Percentiles rank a stretch among this genome's conserved stretches.
These are phyloP conservation scores for Albatrellus sp. DNA, from an alignment of 1,284 basidiomycete species.

Conservation along the genomic window DNA sequence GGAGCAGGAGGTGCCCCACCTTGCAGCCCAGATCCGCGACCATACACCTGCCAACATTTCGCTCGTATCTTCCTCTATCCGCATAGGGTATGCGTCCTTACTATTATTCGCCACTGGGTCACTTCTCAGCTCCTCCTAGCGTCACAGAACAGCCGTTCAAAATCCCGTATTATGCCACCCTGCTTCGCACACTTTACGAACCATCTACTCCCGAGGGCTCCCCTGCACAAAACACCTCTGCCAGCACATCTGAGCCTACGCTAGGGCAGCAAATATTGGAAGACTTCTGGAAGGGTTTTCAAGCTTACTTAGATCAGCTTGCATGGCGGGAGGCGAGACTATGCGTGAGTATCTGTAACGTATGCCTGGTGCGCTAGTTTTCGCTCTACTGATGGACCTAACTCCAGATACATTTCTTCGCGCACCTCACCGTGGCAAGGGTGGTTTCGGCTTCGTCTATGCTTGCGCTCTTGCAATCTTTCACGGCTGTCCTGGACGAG, in stretches of 20 bases:
- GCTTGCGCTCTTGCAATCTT: conserved; percentile 66
- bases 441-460: conserved; percentile 70
- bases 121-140: conserved; percentile 15
- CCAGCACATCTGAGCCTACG: conserved; percentile 24
- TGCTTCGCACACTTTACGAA: conserved; percentile 64
- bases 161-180: conserved; percentile 74
- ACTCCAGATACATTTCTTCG: conserved; percentile 78
- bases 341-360: conserved; percentile 43
- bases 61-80: conserved; percentile 62
- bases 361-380: not conserved
- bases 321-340: conserved; percentile 83
- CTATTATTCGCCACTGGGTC: not conserved
- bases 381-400: not conserved
- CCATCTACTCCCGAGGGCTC: conserved; percentile 16
- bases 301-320: conserved; percentile 73
- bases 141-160: conserved; percentile 90
- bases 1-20: conserved; percentile 51
- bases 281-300: conserved; percentile 82
- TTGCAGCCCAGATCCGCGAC: conserved; percentile 54
- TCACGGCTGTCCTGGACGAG: conserved; percentile 79
- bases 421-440: conserved; percentile 67
- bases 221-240: conserved; percentile 23
- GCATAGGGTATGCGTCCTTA: conserved; percentile 44
- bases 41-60: conserved; percentile 44
- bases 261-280: conserved; percentile 72